phyloP scores from a whole-genome alignment of 495 filamentous ascomycete species.

The Neurospora sp. region DNA sequence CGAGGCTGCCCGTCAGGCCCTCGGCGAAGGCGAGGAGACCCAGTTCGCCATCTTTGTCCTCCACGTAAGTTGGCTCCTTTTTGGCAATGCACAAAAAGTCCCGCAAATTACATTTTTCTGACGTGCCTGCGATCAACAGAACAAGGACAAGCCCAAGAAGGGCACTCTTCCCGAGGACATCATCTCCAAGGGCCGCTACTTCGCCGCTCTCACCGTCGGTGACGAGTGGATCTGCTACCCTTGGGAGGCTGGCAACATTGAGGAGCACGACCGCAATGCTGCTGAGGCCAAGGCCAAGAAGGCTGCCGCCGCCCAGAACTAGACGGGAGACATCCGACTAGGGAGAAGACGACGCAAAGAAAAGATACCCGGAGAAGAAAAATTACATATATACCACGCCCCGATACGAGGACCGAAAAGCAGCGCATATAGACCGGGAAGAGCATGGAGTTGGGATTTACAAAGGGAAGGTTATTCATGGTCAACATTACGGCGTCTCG shows the following conservation, averaged over 20 bases:
- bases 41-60: slow-evolving; percentile 90
- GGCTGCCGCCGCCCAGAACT: neutral
- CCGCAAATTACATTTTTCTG: neutral
- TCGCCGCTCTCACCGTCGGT: slow-evolving; percentile 74
- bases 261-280: slow-evolving; percentile 76
- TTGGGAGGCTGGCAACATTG: slow-evolving; percentile 97
- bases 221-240: slow-evolving; percentile 99
- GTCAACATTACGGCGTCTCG: neutral
- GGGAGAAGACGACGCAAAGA: neutral
- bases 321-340: neutral
- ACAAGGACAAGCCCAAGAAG: slow-evolving; percentile 95
- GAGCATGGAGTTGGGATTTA: neutral
- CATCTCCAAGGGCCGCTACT: slow-evolving; percentile 63
- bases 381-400: neutral
- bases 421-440: neutral
- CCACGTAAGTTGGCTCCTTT: slow-evolving; percentile 53
- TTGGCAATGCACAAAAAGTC: neutral
- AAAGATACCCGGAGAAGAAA: neutral
- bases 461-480: neutral
- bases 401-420: neutral
- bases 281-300: slow-evolving; percentile 30
- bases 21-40: slow-evolving; percentile 62
- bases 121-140: slow-evolving; percentile 39
- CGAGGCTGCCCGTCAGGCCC: slow-evolving; percentile 60
- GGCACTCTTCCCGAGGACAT: slow-evolving; percentile 73